Evolutionary conservation across 306 rosid genomes (phyloP).

Genomic region (Carpinus fangiana): DNA sequence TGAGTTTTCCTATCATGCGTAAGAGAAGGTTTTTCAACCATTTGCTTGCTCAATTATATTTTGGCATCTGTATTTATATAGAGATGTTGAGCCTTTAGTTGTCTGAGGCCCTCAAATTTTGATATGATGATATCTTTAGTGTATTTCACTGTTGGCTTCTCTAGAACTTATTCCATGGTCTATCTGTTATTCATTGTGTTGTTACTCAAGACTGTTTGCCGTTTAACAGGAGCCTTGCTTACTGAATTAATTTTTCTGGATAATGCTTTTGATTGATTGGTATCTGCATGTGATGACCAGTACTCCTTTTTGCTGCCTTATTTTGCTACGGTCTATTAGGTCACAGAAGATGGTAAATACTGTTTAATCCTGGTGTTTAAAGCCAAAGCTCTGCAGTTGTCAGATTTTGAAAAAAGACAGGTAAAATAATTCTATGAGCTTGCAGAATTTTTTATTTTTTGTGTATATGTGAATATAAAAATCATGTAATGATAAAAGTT

Average conservation of each 20-base stretch:
- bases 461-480: neutral
- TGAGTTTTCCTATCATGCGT: conserved; percentile 5
- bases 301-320: conserved; percentile 1
- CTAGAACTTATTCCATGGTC: neutral
- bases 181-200: neutral
- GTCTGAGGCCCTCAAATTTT: neutral
- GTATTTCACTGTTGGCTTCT: neutral
- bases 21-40: conserved; percentile 3
- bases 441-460: neutral
- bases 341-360: conserved; percentile 77
- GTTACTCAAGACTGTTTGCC: neutral
- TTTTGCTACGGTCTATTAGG: conserved; percentile 50
- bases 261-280: neutral
- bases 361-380: conserved; percentile 71
- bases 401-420: conserved; percentile 94
- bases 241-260: neutral
- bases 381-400: conserved; percentile 74
- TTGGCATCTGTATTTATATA: neutral
- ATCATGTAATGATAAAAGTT: conserved; percentile 1
- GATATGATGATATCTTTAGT: neutral
- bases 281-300: neutral
- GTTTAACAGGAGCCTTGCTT: conserved; percentile 6
- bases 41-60: neutral
- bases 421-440: conserved; percentile 31
- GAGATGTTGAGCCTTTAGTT: neutral